phyloP scores from a whole-genome alignment of 805 yeast genomes.

The Candida maris region DNA sequence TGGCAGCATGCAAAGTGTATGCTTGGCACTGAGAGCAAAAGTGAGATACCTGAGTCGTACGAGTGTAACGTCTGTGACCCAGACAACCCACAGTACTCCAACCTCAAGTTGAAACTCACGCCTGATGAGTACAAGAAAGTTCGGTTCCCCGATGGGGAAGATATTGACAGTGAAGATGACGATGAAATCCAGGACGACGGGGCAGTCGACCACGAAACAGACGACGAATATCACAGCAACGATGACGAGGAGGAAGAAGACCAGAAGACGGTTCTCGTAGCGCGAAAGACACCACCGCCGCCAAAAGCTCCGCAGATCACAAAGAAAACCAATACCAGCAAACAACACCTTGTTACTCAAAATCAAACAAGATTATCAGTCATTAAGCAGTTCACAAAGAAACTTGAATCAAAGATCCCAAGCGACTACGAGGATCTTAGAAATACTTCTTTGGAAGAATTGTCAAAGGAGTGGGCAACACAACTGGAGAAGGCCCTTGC shows the following conservation, averaged over 20 bases:
- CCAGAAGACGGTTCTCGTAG: slow-evolving; percentile 3
- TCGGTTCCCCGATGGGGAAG: slow-evolving; percentile 17
- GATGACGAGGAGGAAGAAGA: slow-evolving; percentile 11
- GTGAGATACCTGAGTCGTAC: slow-evolving; percentile 45
- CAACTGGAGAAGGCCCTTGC: slow-evolving; percentile 51
- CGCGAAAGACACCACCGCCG: slow-evolving; percentile 4
- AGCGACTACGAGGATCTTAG: slow-evolving; percentile 23
- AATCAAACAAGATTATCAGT: slow-evolving; percentile 46
- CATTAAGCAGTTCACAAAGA: slow-evolving; percentile 45
- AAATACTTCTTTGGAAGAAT: slow-evolving; percentile 26
- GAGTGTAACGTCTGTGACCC: slow-evolving; percentile 55
- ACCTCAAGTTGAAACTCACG: slow-evolving; percentile 30
- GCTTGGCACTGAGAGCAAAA: slow-evolving; percentile 41
- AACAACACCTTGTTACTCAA: slow-evolving; percentile 10
- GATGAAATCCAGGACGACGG: slow-evolving; percentile 17
- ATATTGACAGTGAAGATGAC: slow-evolving; percentile 15
- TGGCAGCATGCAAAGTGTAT: slow-evolving; percentile 73
- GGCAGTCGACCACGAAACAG: slow-evolving; percentile 12
- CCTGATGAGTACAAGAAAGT: slow-evolving; percentile 27
- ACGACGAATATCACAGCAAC: slow-evolving; percentile 12
- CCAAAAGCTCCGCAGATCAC: neutral
- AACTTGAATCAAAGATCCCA: slow-evolving; percentile 41
- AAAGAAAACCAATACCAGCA: neutral
- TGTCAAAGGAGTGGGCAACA: slow-evolving; percentile 45
- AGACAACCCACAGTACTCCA: slow-evolving; percentile 26